phyloP scores from a whole-genome alignment of 371 early-diverging fungal genomes.

The Mucor saturninus region DNA sequence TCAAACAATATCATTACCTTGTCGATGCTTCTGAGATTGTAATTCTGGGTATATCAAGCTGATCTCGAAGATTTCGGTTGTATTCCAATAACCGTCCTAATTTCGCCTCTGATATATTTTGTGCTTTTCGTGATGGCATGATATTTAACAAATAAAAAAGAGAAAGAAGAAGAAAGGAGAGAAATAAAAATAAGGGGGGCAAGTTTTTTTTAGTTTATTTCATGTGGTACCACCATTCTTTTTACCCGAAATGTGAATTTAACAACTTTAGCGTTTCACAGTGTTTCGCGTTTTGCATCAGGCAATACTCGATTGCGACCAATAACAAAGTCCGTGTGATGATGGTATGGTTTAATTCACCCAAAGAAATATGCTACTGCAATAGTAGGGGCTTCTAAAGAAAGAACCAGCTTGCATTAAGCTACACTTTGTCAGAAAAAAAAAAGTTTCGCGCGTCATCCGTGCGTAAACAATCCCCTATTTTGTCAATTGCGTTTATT shows the following conservation, averaged over 20 bases:
- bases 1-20: slow-evolving; percentile 10
- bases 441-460: no score
- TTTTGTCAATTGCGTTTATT: no score
- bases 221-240: not conserved
- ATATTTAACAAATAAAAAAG: not conserved
- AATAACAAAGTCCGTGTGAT: no score
- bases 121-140: slow-evolving; percentile 23
- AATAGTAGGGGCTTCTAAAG: no score
- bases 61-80: slow-evolving; percentile 76
- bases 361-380: no score
- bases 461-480: no score
- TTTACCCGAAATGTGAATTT: not conserved
- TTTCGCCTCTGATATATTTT: slow-evolving; percentile 68
- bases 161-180: not conserved
- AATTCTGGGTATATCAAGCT: slow-evolving; percentile 80
- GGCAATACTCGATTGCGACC: no score
- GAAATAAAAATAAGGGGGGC: slow-evolving; percentile 4
- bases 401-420: no score
- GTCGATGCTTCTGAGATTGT: slow-evolving; percentile 76
- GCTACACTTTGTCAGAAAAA: no score
- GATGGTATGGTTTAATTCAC: no score
- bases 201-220: not conserved
- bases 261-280: no score
- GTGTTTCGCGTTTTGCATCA: no score
- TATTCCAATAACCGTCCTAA: slow-evolving; percentile 75